phyloP scores from a whole-genome alignment of 2,329 filamentous ascomycete genomes.

The Nigrograna mackinnonii region DNA sequence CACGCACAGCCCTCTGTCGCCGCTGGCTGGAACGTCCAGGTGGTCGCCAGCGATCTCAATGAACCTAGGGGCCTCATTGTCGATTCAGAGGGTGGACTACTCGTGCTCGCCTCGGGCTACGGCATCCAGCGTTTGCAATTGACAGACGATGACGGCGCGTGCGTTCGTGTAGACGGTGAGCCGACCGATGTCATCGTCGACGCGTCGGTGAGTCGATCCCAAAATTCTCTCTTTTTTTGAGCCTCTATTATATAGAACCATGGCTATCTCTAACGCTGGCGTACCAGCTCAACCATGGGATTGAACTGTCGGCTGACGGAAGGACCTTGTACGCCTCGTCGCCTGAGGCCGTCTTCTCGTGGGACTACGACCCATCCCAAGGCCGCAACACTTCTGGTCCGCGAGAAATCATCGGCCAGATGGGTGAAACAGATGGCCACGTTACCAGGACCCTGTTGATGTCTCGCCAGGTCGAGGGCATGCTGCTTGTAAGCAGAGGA shows the following conservation, averaged over 20 bases:
- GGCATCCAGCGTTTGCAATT: conserved; percentile 45
- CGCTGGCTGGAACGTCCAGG: conserved; percentile 45
- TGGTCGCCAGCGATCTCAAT: conserved; percentile 51
- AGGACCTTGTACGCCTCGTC: conserved; percentile 60
- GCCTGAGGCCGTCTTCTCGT: conserved; percentile 62
- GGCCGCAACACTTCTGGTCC: conserved; percentile 51
- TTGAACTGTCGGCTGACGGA: conserved; percentile 53
- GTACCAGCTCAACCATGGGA: conserved; percentile 54
- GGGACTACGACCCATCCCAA: conserved; percentile 64
- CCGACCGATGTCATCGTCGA: conserved; percentile 28
- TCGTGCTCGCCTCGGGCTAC: conserved; percentile 51
- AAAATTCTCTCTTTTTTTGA: not conserved
- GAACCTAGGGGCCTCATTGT: conserved; percentile 52
- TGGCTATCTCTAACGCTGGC: conserved; percentile 8
- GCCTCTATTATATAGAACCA: not conserved
- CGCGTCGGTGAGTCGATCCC: conserved; percentile 25
- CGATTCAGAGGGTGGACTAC: conserved; percentile 50
- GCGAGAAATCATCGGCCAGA: conserved; percentile 62
- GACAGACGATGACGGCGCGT: conserved; percentile 28
- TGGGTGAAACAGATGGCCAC: conserved; percentile 61
- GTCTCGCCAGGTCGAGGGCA: conserved; percentile 56
- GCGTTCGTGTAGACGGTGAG: conserved; percentile 28
- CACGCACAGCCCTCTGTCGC: conserved; percentile 47
- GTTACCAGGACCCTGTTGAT: conserved; percentile 69
- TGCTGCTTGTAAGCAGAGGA: conserved; percentile 69